Base-by-base conservation (phyloP, 129 eudicot genomes). In the sunflower (Helianthus annuus) region DNA sequence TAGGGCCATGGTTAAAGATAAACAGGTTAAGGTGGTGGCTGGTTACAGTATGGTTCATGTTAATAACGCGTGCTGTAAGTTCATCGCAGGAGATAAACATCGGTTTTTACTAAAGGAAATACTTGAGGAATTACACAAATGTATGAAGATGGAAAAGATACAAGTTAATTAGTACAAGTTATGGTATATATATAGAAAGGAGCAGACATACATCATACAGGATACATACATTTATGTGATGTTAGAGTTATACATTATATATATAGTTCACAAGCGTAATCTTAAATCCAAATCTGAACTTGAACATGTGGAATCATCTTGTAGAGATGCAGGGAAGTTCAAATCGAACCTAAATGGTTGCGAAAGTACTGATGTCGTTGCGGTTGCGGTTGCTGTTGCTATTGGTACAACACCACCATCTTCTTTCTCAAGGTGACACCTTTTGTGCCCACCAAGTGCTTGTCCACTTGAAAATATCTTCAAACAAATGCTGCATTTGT, bases 381-480 rank as follows among this genome's bases (percentile, higher is more conserved):
- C 61, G 13, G 74, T 16, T 46, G 63, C 61, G 13, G 22, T 19
- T 19, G 22, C 22, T 19, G 74, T 48, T 68, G 80, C 19, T 60
- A 11, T 42, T 7, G 10, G 10, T 42, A 9, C 10, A 1, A 36
- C 19, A 66, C 2, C 17, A 29, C 66, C 66, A 12, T 78, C 82
- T 12, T 78, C 82, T 29, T 78, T 78, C 52, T 78, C 81, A 87
- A 89, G 83, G 58, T 88, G 95, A 34, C 95, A 85, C 62, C 95
- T 83, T 53, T 88, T 88, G 57, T 88, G 95, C 1, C 95, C 95
- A 4, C 95, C 95, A 29, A 88, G 81, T 32, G 95, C 95, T 42
- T 88, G 95, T 15, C 95, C 95, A 14, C 90, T 82, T 40, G 90
- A 53, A 38, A 88, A 85, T 11, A 88, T 82, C 16, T 81, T 64